phyloP scores from a whole-genome alignment of 208 protist genomes.

The Angomonas deanei region DNA sequence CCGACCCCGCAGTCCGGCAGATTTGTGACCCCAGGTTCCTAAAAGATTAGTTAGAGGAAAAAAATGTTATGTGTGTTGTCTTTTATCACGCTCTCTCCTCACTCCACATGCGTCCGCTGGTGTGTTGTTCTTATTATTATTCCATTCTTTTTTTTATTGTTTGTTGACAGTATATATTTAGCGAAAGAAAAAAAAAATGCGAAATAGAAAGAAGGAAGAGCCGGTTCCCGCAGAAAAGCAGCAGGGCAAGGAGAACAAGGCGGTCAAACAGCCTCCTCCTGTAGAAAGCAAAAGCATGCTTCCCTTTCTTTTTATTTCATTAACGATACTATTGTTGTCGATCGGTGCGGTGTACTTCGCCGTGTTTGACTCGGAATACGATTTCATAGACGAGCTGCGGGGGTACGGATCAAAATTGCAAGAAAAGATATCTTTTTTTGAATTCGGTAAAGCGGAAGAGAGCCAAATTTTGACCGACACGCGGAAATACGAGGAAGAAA shows the following conservation, averaged over 20 bases:
- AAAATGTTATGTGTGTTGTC: too few relatives aligned
- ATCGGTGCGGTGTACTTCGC: background rate
- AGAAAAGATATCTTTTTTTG: too few relatives aligned
- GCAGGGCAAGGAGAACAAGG: background rate
- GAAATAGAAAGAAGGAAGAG: background rate
- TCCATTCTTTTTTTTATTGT: background rate
- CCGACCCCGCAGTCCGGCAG: conserved; percentile 57
- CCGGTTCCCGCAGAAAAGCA: background rate
- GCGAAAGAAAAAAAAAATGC: background rate
- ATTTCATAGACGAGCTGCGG: background rate
- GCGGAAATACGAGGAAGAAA: background rate
- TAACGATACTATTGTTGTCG: background rate
- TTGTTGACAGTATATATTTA: background rate
- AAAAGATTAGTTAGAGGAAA: too few relatives aligned
- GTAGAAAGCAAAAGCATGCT: background rate
- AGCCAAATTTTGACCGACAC: background rate
- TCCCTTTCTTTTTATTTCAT: background rate
- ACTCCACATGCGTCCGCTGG: too few relatives aligned
- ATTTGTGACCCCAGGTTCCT: conserved; percentile 18
- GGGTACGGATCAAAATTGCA: too few relatives aligned
- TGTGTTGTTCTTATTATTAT: background rate
- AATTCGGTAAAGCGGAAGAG: too few relatives aligned
- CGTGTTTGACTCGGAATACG: background rate
- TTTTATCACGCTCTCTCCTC: too few relatives aligned
- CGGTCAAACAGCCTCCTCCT: too few relatives aligned